A percentile compares a stretch with the other conserved stretches of the same genome.
Conservation (phyloP, 805 yeast genomes). For the Sugiyamaella smithiae region DNA sequence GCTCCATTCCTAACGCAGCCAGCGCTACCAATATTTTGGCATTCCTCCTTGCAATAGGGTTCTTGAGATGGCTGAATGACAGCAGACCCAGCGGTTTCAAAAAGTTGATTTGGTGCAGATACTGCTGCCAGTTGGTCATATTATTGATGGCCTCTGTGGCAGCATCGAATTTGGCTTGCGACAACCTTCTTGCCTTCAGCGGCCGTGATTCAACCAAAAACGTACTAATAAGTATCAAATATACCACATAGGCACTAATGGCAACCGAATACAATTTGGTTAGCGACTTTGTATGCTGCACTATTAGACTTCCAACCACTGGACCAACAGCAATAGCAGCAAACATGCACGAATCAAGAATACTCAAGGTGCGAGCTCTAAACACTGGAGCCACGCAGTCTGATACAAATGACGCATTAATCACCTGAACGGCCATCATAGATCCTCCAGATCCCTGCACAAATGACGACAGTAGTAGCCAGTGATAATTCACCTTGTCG, state of each 20-base stretch:
- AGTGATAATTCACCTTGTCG: constrained; percentile 22
- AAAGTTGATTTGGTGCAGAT: constrained; percentile 23
- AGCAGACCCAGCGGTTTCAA: constrained; percentile 27
- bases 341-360: constrained; percentile 29
- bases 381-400: constrained; percentile 66
- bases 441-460: constrained; percentile 64
- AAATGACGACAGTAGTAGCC: constrained; percentile 44
- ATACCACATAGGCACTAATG: constrained; percentile 6
- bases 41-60: constrained; percentile 17
- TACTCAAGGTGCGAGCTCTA: constrained; percentile 39
- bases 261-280: constrained; percentile 17
- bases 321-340: constrained; percentile 32
- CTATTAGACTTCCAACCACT: constrained; percentile 24
- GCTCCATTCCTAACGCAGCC: constrained; percentile 17
- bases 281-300: constrained; percentile 15
- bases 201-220: constrained; percentile 24
- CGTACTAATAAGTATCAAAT: constrained; percentile 7
- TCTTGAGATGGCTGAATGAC: constrained; percentile 20
- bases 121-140: constrained; percentile 13
- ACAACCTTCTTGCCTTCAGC: constrained; percentile 19
- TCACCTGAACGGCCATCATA: constrained; percentile 49
- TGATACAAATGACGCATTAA: constrained; percentile 66
- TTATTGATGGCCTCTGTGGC: constrained; percentile 1
- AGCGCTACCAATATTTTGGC: constrained; percentile 21
- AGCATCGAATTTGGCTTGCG: constrained; percentile 19